Evolutionary conservation across 1,284 basidiomycete species (phyloP), one percentile per base, ranked within the genome.

Genomic region (Pascua guehoae): DNA sequence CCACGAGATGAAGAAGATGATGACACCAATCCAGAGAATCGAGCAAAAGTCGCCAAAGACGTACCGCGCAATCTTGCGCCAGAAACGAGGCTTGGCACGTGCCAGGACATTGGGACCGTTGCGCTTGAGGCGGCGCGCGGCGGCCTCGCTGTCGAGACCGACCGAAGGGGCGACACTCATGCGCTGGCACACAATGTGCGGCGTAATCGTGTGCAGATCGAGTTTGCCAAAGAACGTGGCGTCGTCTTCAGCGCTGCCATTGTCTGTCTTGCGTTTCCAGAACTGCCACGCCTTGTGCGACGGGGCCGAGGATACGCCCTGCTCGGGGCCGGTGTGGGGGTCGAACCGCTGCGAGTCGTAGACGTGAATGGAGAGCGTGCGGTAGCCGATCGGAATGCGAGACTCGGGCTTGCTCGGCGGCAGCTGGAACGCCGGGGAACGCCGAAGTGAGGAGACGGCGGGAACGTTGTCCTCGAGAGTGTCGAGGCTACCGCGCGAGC

Each of bases 21-120:
- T 71, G 32, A 75, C 71, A 48, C 81, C 84, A 18, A 77, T 76
- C 49, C 85, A 74, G 18, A 87, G 78, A 17, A 86, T 74, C 49
- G 79, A 80, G 7, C 85, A 85, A 61, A 85, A 84, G 5, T 80
- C 81, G 24, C 80, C 79, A 54, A 82, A 78, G 40, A 79, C 60
- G 66, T 79, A 81, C 36, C 70, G 68, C 46, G 79, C 59, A 58
- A 78, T 73, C 70, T 79, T 80, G 39, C 67, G 61, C 54, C 75
- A 66, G 48, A 68, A 63, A 41, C 70, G 72, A 32, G 63, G 72
- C 39, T 72, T 73, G 17, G 71, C 74, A n/a, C 75, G 74, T 11
- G 69, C 68, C 38, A 79, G 68, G 16, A 66, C 63, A 61, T 81
- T 81, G n/a, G 68, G 69, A 12, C 79, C 79, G 62, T 79, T 73